Base-by-base conservation (phyloP, 495 filamentous ascomycete genomes). In the Hypoxylon lienhwacheense region DNA sequence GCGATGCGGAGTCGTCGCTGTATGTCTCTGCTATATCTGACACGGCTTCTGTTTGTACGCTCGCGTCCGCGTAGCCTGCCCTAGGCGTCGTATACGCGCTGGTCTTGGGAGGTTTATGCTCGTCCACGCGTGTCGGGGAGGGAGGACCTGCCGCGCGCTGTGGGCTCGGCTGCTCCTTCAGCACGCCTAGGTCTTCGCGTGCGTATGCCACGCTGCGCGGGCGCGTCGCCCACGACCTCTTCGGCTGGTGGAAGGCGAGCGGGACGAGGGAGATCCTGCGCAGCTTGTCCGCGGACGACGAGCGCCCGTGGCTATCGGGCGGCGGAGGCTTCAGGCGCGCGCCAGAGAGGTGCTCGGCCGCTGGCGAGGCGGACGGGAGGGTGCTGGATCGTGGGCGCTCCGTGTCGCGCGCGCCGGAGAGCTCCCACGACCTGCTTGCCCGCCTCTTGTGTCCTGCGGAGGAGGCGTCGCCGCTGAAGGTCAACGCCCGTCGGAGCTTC, bases 141-240 rank as follows among this genome's bases (percentile, higher is more conserved):
- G 46, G 24, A 0, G 56, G n/a, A 11, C 46, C 46, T 8, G 24
- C 46, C 7, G 49, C n/a, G 7, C 42, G 40, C 17, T 33, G 35
- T 3, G 64, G 60, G 2, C 55, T 64, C n/a, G 64, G 64, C 32
- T 64, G 64, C 16, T 66, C 64, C 33, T 58, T 66, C 5, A 66
- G 16, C 35, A 58, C 53, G 12, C 47, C 60, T 7, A 66, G 44
- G 16, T 64, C 60, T 2, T 55, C 48, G 16, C 42, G 16, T 3
- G 41, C 46, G n/a, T 55, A 49, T 4, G 58, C 55, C 16, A 66
- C 35, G 16, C 64, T 66, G 4, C 59, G 64, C 21, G 64, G 64
- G 7, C 64, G 64, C 16, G 43, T 61, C 2, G 45, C 55, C 36
- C 59, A 66, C 17, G 55, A 45, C 31, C 64, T 31, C 24, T 28